These are phyloP conservation scores for Dactylellina haptotyla DNA, from an alignment of 2,329 filamentous ascomycete species.

Conservation along the genomic window DNA sequence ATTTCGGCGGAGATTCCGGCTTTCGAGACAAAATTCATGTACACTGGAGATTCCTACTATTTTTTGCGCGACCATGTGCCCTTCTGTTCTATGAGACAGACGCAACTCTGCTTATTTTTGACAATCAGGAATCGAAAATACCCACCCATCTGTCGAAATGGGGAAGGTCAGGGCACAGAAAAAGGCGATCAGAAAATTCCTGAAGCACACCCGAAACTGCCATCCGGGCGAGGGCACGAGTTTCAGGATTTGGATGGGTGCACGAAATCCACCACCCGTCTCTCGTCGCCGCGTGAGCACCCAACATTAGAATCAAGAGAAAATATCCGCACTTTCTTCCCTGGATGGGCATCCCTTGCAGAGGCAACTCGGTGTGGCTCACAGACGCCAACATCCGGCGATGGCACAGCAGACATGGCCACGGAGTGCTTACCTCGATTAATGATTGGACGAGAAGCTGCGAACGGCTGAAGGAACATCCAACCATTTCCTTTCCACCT, in stretches of 20 bases:
- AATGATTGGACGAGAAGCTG: constrained; percentile 47
- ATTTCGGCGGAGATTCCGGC: constrained; percentile 14
- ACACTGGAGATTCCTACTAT: constrained; percentile 20
- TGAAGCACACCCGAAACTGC: constrained; percentile 51
- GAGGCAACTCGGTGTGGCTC: constrained; percentile 46
- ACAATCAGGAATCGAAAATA: constrained; percentile 1
- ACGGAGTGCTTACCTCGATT: constrained; percentile 48
- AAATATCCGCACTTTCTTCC: constrained; percentile 37
- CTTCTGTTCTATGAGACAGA: constrained; percentile 30
- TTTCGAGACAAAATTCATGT: constrained; percentile 9
- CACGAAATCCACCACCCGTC: constrained; percentile 1
- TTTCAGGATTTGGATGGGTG: constrained; percentile 25
- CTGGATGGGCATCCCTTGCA: constrained; percentile 33
- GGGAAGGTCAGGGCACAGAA: constrained; percentile 43
- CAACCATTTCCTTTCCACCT: constrained; percentile 47
- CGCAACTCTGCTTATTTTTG: constrained; percentile 27
- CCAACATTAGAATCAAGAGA: constrained; percentile 36
- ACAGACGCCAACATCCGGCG: constrained; percentile 50
- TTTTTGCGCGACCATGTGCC: constrained; percentile 23
- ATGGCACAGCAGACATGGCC: constrained; percentile 44
- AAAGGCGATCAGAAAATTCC: constrained; percentile 28
- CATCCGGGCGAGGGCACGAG: constrained; percentile 36
- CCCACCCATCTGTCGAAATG: constrained; percentile 23
- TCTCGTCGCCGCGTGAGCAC: background rate
- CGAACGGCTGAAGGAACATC: constrained; percentile 50